Conservation (phyloP, 768 basidiomycete genomes). For the Lactarius vividus region DNA sequence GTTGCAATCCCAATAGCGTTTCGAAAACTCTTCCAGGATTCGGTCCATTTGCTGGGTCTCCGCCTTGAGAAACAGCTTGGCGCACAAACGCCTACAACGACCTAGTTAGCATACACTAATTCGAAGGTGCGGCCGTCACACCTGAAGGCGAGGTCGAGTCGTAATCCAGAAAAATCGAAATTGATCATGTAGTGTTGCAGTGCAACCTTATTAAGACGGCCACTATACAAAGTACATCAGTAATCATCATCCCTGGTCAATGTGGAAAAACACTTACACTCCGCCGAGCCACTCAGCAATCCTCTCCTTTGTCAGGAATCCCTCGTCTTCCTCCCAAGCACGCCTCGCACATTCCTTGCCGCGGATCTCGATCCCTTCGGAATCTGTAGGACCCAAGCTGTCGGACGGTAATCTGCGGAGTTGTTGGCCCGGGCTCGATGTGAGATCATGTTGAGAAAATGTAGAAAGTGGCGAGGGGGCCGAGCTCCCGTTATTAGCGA, state of each 20-base stretch:
- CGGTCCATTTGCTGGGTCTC: slow-evolving; percentile 99
- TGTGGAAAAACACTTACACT: slow-evolving; percentile 59
- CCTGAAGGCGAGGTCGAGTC: slow-evolving; percentile 91
- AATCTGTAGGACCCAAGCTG: slow-evolving; percentile 40
- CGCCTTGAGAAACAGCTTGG: slow-evolving; percentile 88
- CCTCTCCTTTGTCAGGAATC: slow-evolving; percentile 82
- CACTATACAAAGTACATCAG: slow-evolving; percentile 44
- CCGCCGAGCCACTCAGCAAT: slow-evolving; percentile 97
- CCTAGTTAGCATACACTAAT: slow-evolving; percentile 1
- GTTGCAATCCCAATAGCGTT: slow-evolving; percentile 91
- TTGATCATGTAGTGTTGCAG: slow-evolving; percentile 79
- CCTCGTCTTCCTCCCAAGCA: slow-evolving; percentile 85
- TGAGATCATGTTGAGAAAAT: slow-evolving; percentile 55
- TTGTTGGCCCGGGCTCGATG: slow-evolving; percentile 47
- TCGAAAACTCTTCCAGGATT: slow-evolving; percentile 88
- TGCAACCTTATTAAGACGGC: slow-evolving; percentile 68
- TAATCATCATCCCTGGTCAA: slow-evolving; percentile 6
- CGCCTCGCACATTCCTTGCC: slow-evolving; percentile 72
- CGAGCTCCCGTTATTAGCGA: slow-evolving; percentile 51
- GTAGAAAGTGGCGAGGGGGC: slow-evolving; percentile 32
- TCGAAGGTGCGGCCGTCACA: slow-evolving; percentile 32
- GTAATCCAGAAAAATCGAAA: slow-evolving; percentile 82
- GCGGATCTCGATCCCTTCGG: slow-evolving; percentile 55
- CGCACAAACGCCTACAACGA: slow-evolving; percentile 68
- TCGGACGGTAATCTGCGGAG: slow-evolving; percentile 43